Percentiles rank a stretch among this genome's conserved stretches.
Evolutionary conservation across 768 basidiomycete genomes (phyloP).

Genomic region (Leucosporidium scottii): DNA sequence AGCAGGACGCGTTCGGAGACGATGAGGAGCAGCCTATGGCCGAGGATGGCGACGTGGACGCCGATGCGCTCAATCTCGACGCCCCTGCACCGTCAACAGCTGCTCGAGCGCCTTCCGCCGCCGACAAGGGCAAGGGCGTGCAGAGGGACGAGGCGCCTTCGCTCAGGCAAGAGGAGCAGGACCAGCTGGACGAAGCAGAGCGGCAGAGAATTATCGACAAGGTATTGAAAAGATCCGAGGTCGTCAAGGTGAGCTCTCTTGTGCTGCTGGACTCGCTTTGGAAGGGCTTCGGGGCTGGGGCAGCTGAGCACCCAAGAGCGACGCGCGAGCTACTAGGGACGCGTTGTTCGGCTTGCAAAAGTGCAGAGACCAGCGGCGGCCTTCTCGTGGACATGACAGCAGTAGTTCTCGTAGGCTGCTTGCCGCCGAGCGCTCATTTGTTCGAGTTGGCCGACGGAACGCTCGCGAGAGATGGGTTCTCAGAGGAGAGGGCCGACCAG

Average conservation of each 20-base stretch:
- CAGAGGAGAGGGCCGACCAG: not conserved
- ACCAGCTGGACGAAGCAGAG: not conserved
- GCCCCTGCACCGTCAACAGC: no score
- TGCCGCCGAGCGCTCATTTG: not conserved
- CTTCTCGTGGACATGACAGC: not conserved
- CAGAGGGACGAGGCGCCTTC: not conserved
- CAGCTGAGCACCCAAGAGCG: not conserved
- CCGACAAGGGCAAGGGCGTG: constrained; percentile 28
- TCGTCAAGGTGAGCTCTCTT: constrained; percentile 8
- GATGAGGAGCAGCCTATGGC: no score
- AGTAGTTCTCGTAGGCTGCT: not conserved
- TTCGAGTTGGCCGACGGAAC: not conserved
- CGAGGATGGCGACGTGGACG: no score
- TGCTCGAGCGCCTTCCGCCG: no score
- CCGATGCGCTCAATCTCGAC: no score
- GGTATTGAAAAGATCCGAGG: constrained; percentile 22
- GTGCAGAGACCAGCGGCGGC: not conserved
- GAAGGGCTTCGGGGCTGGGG: not conserved
- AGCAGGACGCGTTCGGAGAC: no score
- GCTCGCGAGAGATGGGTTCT: not conserved
- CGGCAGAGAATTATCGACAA: constrained; percentile 15
- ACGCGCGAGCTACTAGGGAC: not conserved
- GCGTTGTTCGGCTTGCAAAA: not conserved
- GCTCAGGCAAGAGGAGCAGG: not conserved
- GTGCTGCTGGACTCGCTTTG: not conserved